Conservation (phyloP, 2,329 filamentous ascomycete species). For the Trichophyton rubrum region DNA sequence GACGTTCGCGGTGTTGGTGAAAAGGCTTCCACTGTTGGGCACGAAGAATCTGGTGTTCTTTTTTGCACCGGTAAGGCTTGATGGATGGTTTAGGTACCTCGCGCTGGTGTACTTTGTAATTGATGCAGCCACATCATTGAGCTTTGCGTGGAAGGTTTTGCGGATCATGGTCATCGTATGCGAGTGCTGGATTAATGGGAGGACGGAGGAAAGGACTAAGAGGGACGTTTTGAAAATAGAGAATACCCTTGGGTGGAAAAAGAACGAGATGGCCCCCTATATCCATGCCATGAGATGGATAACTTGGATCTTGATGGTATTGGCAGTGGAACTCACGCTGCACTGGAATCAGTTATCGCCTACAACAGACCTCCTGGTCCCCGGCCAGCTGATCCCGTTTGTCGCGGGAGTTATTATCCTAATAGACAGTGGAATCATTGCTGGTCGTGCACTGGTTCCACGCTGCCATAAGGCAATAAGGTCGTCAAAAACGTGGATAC, state of each 20-base stretch:
- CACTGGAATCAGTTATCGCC: neutral
- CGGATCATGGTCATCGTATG: neutral
- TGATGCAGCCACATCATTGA: neutral
- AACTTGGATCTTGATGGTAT: neutral
- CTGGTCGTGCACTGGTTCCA: neutral
- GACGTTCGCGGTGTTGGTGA: neutral
- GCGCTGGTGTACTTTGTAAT: neutral
- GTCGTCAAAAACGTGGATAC: neutral
- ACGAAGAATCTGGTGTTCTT: slow-evolving; percentile 1
- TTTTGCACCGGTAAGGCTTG: neutral
- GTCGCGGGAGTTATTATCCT: neutral
- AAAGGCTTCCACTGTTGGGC: neutral
- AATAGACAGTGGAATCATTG: neutral
- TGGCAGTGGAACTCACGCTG: neutral
- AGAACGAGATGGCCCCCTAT: neutral
- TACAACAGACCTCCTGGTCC: neutral
- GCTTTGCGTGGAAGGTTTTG: neutral
- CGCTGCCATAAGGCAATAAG: neutral
- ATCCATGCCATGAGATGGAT: neutral
- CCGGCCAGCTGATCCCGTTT: slow-evolving; percentile 1
- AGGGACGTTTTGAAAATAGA: neutral
- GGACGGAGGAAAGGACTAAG: neutral
- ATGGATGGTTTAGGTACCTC: neutral
- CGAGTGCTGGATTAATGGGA: neutral
- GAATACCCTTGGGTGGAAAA: neutral